Evolutionary conservation across 805 yeast genomes (phyloP).

Genomic region (Wickerhamiella sorbophila): DNA sequence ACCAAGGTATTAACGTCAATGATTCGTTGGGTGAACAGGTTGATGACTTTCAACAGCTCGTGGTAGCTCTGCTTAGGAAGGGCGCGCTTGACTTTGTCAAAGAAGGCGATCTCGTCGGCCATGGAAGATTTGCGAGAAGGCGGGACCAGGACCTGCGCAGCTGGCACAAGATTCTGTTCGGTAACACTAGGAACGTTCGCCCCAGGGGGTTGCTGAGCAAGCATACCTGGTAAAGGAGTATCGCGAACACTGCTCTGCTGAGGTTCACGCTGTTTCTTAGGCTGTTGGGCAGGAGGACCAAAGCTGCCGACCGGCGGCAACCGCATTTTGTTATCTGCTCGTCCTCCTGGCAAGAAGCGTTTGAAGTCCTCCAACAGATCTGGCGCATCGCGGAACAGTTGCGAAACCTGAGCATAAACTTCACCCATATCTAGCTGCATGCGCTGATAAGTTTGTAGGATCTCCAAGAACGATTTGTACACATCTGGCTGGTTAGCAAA

Average conservation of each 20-base stretch:
- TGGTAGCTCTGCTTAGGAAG: conserved; percentile 81
- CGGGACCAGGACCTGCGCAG: conserved; percentile 26
- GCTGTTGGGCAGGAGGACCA: conserved; percentile 34
- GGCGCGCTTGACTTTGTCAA: conserved; percentile 80
- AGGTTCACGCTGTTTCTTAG: background rate
- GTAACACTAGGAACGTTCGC: background rate
- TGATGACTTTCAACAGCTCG: conserved; percentile 80
- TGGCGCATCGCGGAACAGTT: conserved; percentile 81
- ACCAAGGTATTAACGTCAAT: conserved; percentile 72
- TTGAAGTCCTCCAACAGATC: conserved; percentile 90
- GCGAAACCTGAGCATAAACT: conserved; percentile 86
- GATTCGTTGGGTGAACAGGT: conserved; percentile 79
- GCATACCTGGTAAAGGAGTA: background rate
- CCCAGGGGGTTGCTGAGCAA: background rate
- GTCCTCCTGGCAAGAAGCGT: conserved; percentile 81
- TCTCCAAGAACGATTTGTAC: conserved; percentile 87
- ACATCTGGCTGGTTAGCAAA: conserved; percentile 91
- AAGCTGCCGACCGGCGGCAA: conserved; percentile 84
- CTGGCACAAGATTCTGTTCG: background rate
- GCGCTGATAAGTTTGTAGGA: conserved; percentile 88
- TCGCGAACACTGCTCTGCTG: background rate
- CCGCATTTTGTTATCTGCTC: conserved; percentile 31
- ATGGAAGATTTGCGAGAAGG: conserved; percentile 42
- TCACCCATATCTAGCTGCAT: conserved; percentile 88
- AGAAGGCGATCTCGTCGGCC: conserved; percentile 76